These are phyloP conservation scores for Beta corolliflora DNA, from an alignment of 179 eudicot species.

Conservation along the genomic window DNA sequence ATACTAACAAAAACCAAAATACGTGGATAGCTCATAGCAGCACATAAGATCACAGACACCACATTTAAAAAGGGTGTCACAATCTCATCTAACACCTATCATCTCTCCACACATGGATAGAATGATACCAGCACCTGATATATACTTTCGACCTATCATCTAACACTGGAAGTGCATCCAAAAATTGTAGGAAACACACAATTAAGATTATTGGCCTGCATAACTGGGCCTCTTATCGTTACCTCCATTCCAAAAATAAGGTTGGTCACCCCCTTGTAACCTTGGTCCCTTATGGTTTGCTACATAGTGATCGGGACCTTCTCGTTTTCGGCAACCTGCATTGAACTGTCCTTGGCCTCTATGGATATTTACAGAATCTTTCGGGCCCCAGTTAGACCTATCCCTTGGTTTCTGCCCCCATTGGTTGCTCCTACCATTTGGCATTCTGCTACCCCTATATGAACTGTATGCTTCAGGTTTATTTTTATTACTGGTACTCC, in stretches of 20 bases:
- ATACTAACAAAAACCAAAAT: conserved; percentile 15
- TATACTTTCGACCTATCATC: conserved; percentile 2
- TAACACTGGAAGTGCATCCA: neutral
- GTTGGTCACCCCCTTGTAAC: conserved; percentile 42
- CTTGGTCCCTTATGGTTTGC: conserved; percentile 54
- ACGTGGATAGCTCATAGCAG: neutral
- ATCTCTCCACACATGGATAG: neutral
- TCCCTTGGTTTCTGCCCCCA: conserved; percentile 42
- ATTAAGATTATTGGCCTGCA: conserved; percentile 31
- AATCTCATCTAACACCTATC: neutral
- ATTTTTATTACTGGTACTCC: conserved; percentile 8
- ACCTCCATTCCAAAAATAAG: conserved; percentile 36
- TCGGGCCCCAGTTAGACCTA: conserved; percentile 23
- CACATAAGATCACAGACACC: neutral
- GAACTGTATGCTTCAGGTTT: conserved; percentile 13
- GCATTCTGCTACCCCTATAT: conserved; percentile 26
- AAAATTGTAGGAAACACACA: neutral
- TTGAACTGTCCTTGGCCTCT: conserved; percentile 36
- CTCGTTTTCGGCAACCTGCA: conserved; percentile 60
- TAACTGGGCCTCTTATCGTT: conserved; percentile 37
- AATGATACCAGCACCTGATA: conserved; percentile 1
- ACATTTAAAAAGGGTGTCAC: conserved; percentile 12
- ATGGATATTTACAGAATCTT: conserved; percentile 35
- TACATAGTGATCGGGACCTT: conserved; percentile 49
- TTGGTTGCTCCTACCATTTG: conserved; percentile 31